These are phyloP conservation scores for Nitzschia putrida DNA, from an alignment of 108 stramenopile species.

Conservation along the genomic window DNA sequence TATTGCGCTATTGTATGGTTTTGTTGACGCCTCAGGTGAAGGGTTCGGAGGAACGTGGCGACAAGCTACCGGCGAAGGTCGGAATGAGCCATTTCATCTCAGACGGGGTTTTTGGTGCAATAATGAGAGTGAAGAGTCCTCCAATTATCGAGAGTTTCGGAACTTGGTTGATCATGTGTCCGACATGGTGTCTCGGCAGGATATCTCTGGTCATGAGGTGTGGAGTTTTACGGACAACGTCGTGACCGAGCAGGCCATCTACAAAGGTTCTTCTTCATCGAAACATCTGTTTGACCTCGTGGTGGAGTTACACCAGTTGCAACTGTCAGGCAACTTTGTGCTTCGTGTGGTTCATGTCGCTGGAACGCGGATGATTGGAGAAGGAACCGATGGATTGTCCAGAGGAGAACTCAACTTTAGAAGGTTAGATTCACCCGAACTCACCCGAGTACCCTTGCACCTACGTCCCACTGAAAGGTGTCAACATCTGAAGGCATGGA, in stretches of 20 bases:
- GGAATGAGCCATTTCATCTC: background rate
- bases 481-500: constrained; percentile 23
- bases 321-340: constrained; percentile 8
- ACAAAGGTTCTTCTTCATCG: constrained; percentile 40
- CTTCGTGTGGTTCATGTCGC: constrained; percentile 36
- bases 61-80: background rate
- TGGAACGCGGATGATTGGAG: constrained; percentile 46
- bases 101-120: constrained; percentile 9
- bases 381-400: constrained; percentile 44
- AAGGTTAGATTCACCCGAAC: constrained; percentile 25
- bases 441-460: constrained; percentile 30
- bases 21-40: constrained; percentile 51
- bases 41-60: constrained; percentile 31
- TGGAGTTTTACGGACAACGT: constrained; percentile 52
- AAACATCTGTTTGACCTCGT: constrained; percentile 33
- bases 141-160: constrained; percentile 27
- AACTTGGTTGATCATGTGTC: constrained; percentile 30
- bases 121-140: constrained; percentile 1
- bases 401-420: constrained; percentile 37
- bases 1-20: constrained; percentile 33
- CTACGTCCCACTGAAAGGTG: constrained; percentile 26
- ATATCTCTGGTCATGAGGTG: constrained; percentile 27
- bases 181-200: background rate
- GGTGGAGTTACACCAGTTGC: constrained; percentile 26
- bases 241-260: constrained; percentile 36